phyloP scores from a whole-genome alignment of 2,329 filamentous ascomycete genomes.

The Tolypocladium ovalisporum region DNA sequence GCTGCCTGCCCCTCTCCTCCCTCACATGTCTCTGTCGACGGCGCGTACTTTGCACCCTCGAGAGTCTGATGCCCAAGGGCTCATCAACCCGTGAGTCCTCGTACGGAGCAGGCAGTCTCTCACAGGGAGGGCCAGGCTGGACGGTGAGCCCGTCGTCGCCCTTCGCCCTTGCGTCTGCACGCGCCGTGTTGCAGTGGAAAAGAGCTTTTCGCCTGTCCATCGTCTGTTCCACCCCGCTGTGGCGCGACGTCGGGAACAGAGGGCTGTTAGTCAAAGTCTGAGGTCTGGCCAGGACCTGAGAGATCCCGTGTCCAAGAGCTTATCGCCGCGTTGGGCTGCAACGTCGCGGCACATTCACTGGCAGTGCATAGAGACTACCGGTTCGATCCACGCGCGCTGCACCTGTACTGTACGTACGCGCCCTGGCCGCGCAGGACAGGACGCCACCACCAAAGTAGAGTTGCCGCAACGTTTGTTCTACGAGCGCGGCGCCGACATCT shows the following conservation, averaged over 20 bases:
- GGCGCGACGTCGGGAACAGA: not conserved
- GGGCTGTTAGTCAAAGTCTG: not conserved
- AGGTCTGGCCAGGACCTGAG: not conserved
- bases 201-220: not conserved
- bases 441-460: no score
- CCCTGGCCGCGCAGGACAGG: not conserved
- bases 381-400: not conserved
- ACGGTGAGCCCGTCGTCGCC: no score
- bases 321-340: not conserved
- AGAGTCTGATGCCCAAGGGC: not conserved
- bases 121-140: not conserved
- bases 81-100: not conserved
- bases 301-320: not conserved
- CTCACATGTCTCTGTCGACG: not conserved
- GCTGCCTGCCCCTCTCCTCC: not conserved
- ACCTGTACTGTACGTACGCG: not conserved
- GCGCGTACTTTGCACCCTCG: not conserved
- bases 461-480: no score
- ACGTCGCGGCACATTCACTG: not conserved
- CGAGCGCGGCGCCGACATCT: not conserved
- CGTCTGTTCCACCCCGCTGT: not conserved
- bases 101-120: no score
- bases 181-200: not conserved
- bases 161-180: not conserved
- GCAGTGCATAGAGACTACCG: not conserved